Evolutionary conservation across 352 stramenopile species (phyloP), one percentile per base, ranked within the genome.

Genomic region (Phytophthora capsici): DNA sequence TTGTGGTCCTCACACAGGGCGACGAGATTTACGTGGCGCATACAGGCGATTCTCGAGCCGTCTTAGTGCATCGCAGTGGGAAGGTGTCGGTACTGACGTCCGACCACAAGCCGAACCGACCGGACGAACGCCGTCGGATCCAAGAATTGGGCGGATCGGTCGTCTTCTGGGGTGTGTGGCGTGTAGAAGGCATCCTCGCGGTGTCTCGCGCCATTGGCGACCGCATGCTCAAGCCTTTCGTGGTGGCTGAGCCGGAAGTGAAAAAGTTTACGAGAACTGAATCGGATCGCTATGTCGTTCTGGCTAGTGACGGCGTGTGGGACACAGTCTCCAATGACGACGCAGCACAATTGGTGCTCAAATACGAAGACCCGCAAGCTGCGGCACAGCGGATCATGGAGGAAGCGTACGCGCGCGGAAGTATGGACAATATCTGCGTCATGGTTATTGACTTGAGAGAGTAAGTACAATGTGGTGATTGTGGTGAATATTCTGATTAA

Each of bases 151-250:
- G 94, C 25, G 94, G 94, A 37, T 93, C 78, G 20, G 89, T 98
- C 2, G 88, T 97, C 12, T 91, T 97, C 53, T 97, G 88, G 86
- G 94, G 94, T 19, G 88, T 97, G 34, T 98, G 91, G 89, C 87
- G 94, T 41, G 94, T 98, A n/a, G 86, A 98, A 69, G 94, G 94
- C 32, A 94, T 98, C 48, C 77, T 98, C 41, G 94, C 94, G 17
- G 92, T 98, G 25, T 98, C 90, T 13, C 89, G 89, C 30, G 90
- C 91, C 26, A 97, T 98, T 55, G 94, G 94, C 14, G 94, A 98
- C 67, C 82, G 87, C 28, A 92, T 93, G 74, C 78, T 98, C 28
- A 97, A 98, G 72, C 90, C 87, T 1, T 98, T 94, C 32, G 91
- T 98, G n/a, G 89, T 93, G 3, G 86, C 90, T 7, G 88, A 97